phyloP scores from a whole-genome alignment of 495 filamentous ascomycete genomes.

The Melanomma pulvis-pyrius region DNA sequence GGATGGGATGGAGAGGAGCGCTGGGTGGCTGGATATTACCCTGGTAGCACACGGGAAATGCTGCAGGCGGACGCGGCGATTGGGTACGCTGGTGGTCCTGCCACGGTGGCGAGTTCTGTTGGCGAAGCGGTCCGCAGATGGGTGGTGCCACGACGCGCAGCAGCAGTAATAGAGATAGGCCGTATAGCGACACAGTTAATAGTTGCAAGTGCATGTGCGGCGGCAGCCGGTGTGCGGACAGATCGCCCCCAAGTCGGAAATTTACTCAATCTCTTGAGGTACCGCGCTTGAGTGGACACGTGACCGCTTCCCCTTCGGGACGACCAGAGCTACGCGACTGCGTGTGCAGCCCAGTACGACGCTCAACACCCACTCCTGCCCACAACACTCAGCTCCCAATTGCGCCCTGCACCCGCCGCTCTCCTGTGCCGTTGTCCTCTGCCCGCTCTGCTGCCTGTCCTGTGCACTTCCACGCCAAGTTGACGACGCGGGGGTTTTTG shows the following conservation, averaged over 20 bases:
- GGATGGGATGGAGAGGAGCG: background rate
- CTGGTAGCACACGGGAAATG: background rate
- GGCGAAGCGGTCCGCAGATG: no score
- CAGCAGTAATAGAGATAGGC: no score
- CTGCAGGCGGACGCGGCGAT: constrained; percentile 8
- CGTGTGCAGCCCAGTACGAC: constrained; percentile 9
- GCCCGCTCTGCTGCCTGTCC: background rate
- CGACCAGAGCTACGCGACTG: constrained; percentile 20
- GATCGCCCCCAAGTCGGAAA: constrained; percentile 1
- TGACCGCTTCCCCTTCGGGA: constrained; percentile 24
- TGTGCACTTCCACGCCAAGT: background rate
- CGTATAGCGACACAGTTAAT: no score
- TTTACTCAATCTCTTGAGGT: background rate
- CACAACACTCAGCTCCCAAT: constrained; percentile 17
- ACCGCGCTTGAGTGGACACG: background rate
- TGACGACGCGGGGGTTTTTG: constrained; percentile 25
- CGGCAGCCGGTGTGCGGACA: no score
- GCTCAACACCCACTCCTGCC: background rate
- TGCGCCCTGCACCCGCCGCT: constrained; percentile 8
- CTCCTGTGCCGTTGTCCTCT: background rate
- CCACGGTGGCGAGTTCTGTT: no score
- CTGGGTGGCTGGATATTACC: background rate
- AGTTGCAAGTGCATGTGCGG: no score
- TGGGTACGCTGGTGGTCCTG: constrained; percentile 25
- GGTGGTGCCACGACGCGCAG: no score